phyloP scores from a whole-genome alignment of 169 alveolate species.

The Plasmodium malariae region DNA sequence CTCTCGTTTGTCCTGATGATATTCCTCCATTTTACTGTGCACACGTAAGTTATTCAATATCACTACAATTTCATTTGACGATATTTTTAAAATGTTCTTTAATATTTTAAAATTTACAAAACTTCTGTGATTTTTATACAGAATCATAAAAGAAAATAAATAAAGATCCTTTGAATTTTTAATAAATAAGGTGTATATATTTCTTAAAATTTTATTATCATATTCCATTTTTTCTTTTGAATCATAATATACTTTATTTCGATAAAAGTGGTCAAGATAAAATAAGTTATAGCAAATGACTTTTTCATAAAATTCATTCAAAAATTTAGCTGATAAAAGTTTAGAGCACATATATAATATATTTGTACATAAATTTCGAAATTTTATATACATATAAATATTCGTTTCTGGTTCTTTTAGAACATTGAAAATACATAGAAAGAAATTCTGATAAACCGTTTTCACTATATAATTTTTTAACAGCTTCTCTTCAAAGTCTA shows the following conservation, averaged over 20 bases:
- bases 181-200: slow-evolving; percentile 9
- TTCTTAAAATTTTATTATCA: slow-evolving; percentile 14
- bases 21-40: neutral
- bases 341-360: slow-evolving; percentile 51
- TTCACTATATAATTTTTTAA: slow-evolving; percentile 41
- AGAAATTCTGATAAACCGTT: slow-evolving; percentile 59
- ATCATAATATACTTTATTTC: slow-evolving; percentile 7
- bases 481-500: slow-evolving; percentile 40
- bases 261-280: slow-evolving; percentile 33
- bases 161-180: slow-evolving; percentile 52
- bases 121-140: slow-evolving; percentile 15
- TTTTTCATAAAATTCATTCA: slow-evolving; percentile 63
- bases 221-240: neutral
- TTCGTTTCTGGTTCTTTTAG: slow-evolving; percentile 69
- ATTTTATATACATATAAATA: slow-evolving; percentile 49
- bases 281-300: slow-evolving; percentile 6
- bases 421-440: slow-evolving; percentile 39
- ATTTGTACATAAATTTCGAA: slow-evolving; percentile 50
- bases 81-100: slow-evolving; percentile 34
- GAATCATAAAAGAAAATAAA: slow-evolving; percentile 26
- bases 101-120: slow-evolving; percentile 23
- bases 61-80: slow-evolving; percentile 28
- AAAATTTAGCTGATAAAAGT: slow-evolving; percentile 14
- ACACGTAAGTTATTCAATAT: slow-evolving; percentile 8
- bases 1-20: neutral